These are phyloP conservation scores for Phaeosphaeriaceae sp. DNA, from an alignment of 2,329 filamentous ascomycete genomes.

Conservation along the genomic window DNA sequence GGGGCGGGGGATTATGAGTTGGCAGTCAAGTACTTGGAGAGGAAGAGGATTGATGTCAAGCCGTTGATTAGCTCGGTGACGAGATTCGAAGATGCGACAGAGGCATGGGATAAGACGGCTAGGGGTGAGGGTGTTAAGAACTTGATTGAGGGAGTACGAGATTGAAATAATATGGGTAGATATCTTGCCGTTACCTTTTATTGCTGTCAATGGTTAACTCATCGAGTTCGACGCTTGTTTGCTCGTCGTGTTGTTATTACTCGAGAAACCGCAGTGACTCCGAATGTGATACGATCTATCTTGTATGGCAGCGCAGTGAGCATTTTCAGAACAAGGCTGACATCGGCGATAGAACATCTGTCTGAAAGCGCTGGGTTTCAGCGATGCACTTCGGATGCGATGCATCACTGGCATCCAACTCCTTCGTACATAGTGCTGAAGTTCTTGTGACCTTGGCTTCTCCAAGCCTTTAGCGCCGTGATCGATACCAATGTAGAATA, in stretches of 20 bases:
- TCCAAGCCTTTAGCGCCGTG: conserved; percentile 8
- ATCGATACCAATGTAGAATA: conserved; percentile 1
- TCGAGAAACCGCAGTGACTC: no score
- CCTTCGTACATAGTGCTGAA: not conserved
- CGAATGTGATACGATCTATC: no score
- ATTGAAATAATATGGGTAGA: conserved; percentile 14
- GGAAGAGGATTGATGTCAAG: conserved; percentile 31
- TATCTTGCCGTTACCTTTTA: no score
- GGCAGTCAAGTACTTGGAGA: conserved; percentile 32
- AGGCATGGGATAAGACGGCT: conserved; percentile 42
- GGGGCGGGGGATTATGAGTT: conserved; percentile 41
- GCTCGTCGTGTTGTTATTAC: no score
- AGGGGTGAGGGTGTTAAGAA: conserved; percentile 45
- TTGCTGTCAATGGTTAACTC: no score
- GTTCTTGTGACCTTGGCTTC: conserved; percentile 1
- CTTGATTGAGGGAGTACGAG: conserved; percentile 36
- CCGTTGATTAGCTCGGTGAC: conserved; percentile 38
- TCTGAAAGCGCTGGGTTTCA: no score
- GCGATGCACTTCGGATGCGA: no score
- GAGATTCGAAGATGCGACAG: conserved; percentile 36
- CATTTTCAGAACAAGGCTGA: no score
- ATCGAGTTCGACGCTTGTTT: no score
- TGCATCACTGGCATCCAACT: no score
- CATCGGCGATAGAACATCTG: no score
- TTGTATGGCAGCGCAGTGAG: no score